A percentile compares a stretch with the other conserved stretches of the same genome.
Evolutionary conservation across 371 early-diverging fungal genomes (phyloP).

Genomic region (Neoconidiobolus thromboides): DNA sequence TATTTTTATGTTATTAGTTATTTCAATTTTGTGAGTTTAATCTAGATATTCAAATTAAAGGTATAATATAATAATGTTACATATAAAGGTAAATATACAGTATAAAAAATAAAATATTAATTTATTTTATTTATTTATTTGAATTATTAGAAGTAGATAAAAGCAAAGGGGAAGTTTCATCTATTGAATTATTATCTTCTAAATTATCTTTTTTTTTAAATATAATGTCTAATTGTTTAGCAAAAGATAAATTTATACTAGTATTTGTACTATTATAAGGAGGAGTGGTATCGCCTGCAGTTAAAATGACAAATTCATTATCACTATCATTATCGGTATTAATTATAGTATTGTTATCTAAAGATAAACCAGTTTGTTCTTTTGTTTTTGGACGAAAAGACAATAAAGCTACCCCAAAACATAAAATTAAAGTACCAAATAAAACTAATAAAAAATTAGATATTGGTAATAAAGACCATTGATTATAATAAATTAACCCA

Average conservation of each 20-base stretch:
- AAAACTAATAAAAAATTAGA: slow-evolving; percentile 42
- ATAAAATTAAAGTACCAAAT: slow-evolving; percentile 38
- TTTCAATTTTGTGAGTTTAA: too few relatives aligned
- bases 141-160: background rate
- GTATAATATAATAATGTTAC: too few relatives aligned
- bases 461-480: slow-evolving; percentile 39
- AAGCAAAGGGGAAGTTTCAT: background rate
- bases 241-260: too few relatives aligned
- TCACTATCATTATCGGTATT: background rate
- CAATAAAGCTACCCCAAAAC: slow-evolving; percentile 41
- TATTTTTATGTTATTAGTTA: too few relatives aligned
- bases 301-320: background rate
- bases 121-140: too few relatives aligned
- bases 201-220: background rate
- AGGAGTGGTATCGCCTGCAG: background rate
- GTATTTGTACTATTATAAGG: background rate
- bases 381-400: slow-evolving; percentile 14
- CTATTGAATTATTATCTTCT: background rate
- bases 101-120: too few relatives aligned
- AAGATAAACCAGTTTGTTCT: background rate
- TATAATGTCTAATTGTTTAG: background rate
- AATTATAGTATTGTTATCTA: background rate
- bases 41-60: too few relatives aligned
- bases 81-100: too few relatives aligned
- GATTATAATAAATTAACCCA: slow-evolving; percentile 62